A percentile compares a stretch with the other conserved stretches of the same genome.
Evolutionary conservation across 176 grass and related monocot species (phyloP).

Genomic region (Dendrocalamus sinicus): DNA sequence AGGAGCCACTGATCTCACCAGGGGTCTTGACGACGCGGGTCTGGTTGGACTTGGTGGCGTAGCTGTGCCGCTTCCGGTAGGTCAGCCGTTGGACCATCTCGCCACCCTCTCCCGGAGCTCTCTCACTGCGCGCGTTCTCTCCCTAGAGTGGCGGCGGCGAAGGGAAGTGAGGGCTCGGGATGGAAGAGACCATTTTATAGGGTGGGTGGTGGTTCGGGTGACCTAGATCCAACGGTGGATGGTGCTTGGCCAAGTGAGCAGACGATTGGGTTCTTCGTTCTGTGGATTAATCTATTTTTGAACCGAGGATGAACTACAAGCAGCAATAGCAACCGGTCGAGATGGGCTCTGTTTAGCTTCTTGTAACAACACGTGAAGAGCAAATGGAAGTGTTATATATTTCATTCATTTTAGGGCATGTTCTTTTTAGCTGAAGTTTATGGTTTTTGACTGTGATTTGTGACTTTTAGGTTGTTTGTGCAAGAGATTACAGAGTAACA

Average conservation of each 20-base stretch:
- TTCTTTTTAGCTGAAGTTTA: no score
- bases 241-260: not conserved
- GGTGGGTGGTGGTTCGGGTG: not conserved
- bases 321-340: not conserved
- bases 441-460: no score
- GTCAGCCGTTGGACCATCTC: conserved; percentile 87
- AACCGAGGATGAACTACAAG: not conserved
- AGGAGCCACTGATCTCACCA: conserved; percentile 29
- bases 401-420: no score
- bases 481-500: no score
- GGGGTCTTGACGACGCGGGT: conserved; percentile 83
- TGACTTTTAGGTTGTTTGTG: no score
- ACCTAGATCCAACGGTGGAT: conserved; percentile 69
- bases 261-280: conserved; percentile 9
- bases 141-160: conserved; percentile 15
- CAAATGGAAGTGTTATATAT: no score
- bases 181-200: conserved; percentile 47
- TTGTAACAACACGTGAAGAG: no score
- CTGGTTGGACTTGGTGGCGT: conserved; percentile 81
- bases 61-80: conserved; percentile 78
- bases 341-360: no score
- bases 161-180: not conserved
- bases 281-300: not conserved
- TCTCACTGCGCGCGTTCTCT: conserved; percentile 29
- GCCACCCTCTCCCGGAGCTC: conserved; percentile 30